These are phyloP conservation scores for Clonostachys sp. DNA, from an alignment of 2,329 filamentous ascomycete species.

Conservation along the genomic window DNA sequence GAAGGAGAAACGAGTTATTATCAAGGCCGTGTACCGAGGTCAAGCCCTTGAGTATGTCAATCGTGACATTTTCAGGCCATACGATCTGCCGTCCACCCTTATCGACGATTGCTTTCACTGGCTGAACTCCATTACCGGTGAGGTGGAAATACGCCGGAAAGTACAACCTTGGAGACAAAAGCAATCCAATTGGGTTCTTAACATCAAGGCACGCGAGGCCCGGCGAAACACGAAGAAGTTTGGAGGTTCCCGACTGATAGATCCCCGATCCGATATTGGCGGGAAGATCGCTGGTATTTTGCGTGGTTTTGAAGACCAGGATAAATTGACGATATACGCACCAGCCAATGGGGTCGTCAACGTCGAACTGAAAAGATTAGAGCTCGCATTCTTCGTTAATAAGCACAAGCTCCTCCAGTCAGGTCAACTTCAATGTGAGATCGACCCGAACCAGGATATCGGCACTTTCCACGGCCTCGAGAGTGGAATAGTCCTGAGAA, in stretches of 20 bases:
- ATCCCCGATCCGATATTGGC: not conserved
- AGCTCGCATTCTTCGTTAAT: no score
- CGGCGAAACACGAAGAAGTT: not conserved
- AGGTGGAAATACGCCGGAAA: not conserved
- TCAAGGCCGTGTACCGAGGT: conserved; percentile 13
- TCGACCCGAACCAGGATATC: not conserved
- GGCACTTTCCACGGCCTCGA: not conserved
- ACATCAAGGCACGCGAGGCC: not conserved
- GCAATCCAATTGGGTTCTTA: not conserved
- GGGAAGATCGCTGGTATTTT: not conserved
- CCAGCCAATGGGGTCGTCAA: no score
- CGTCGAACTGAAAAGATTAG: no score
- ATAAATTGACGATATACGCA: conserved; percentile 18
- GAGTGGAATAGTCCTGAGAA: not conserved
- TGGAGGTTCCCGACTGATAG: not conserved
- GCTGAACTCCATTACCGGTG: not conserved
- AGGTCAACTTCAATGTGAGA: not conserved
- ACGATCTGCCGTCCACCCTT: not conserved
- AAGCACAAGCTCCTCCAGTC: not conserved
- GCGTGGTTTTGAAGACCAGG: not conserved
- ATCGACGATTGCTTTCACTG: not conserved
- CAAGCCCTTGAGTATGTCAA: conserved; percentile 32
- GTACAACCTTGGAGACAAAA: not conserved
- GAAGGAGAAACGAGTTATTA: conserved; percentile 31
- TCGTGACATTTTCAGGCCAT: conserved; percentile 15